Evolutionary conservation across 2,329 filamentous ascomycete species (phyloP), one percentile per base, ranked within the genome.

Genomic region (Cercospora sojina): DNA sequence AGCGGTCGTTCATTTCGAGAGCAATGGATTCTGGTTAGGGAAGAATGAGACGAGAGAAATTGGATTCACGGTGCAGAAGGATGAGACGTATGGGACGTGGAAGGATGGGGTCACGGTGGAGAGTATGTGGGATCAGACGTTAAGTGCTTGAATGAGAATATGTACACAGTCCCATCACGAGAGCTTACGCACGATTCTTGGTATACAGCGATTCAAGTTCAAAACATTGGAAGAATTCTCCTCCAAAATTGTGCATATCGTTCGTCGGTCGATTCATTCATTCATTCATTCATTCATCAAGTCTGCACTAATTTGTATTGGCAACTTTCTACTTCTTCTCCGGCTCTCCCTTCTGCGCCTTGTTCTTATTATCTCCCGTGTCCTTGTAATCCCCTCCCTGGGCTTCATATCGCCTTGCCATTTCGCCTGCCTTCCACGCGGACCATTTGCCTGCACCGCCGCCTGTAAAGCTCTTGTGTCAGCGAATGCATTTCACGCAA

Each of bases 1-100:
- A 0, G 77, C 80, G 1, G 79, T 86, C 9, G 77, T 84, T 0
- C 80, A 80, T 35, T 88, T 87, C 66, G 81, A 85, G 6, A 77
- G 81, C 1, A 87, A 87, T 72, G 80, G 80, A 0, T 87, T 87
- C 67, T 80, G 83, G 73, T 71, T 87, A 35, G 69, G 77, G 49
- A 77, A 78, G 23, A 83, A 82, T 0, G 77, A 83, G 73, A 77
- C 76, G 57, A 82, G 78, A 70, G 76, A 79, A 59, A 71, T 87
- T 5, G 75, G 75, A 0, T 86, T 83, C 67, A 80, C 72, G 13
- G 76, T 84, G 0, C 79, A 83, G 67, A 81, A 77, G 38, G 83
- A 82, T 76, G 77, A 71, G n/a, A 81, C 77, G 1, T 69, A 72
- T 5, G 81, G 80, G 0, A 73, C 72, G 10, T 86, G 84, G 83